Percentiles rank a stretch among this genome's conserved stretches.
phyloP scores from a whole-genome alignment of 371 early-diverging fungal species.

The Mortierella sp. region DNA sequence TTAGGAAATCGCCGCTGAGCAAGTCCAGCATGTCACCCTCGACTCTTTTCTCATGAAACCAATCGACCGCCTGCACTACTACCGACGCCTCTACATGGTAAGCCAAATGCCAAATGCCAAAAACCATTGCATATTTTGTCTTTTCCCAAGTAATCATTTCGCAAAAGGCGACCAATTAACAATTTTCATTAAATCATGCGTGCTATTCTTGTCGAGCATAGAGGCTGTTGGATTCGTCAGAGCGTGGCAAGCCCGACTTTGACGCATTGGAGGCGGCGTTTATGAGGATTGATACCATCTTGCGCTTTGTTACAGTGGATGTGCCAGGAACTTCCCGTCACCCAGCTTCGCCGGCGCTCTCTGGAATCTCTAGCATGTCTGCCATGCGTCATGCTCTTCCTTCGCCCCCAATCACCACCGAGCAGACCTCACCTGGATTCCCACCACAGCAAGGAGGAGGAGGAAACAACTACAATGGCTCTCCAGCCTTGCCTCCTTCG shows the following conservation, averaged over 20 bases:
- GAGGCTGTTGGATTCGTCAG: constrained; percentile 55
- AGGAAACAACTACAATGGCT: constrained; percentile 19
- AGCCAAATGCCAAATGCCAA: background rate
- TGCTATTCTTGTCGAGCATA: constrained; percentile 13
- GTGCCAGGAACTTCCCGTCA: constrained; percentile 58
- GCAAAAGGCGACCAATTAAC: background rate
- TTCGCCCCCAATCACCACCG: constrained; percentile 46
- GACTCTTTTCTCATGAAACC: constrained; percentile 56
- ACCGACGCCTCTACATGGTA: constrained; percentile 57
- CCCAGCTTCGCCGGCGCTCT: constrained; percentile 55
- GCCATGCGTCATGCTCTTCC: constrained; percentile 43
- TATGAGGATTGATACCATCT: constrained; percentile 54
- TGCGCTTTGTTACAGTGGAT: constrained; percentile 54
- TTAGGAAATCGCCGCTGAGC: constrained; percentile 52
- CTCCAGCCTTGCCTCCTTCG: constrained; percentile 55
- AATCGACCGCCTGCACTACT: constrained; percentile 56
- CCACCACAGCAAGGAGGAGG: constrained; percentile 34
- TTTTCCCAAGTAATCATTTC: background rate
- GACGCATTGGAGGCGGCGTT: constrained; percentile 54
- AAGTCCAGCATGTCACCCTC: constrained; percentile 53
- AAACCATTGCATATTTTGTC: background rate
- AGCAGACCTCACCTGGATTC: constrained; percentile 51
- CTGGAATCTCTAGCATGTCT: constrained; percentile 55
- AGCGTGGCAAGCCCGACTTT: constrained; percentile 54
- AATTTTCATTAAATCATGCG: background rate